Evolutionary conservation across 352 stramenopile species (phyloP), one percentile per base, ranked within the genome.

Genomic region (Detonula confervacea): DNA sequence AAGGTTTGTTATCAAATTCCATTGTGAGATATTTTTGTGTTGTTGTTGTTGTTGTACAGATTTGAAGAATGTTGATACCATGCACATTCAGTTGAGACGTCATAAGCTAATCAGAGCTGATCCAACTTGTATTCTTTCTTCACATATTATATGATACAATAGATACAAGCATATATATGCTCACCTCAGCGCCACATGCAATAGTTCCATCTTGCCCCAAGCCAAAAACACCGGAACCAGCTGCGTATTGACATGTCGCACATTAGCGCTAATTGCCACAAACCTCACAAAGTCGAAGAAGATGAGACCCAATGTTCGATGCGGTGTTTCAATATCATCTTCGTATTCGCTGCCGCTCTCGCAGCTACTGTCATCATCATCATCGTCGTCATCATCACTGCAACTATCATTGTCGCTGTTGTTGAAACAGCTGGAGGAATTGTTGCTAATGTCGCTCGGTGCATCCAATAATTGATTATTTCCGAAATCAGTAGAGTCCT

Each of bases 231-330:
- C 35, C 20, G 74, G 74, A 35, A 77, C 52, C 11, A 82, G 52
- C 42, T 82, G 27, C 2, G 65, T 82, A 68, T 72, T 77, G 18
- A 82, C 55, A 14, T 63, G 68, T 52, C 73, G 30, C 1, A 51
- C 37, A 37, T 82, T 73, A 39, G 73, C 73, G 62, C 63, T 77
- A 7, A 82, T 27, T 16, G 73, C 73, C 25, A 73, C 27, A 24
- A 74, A 82, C 18, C 73, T 14, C 5, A 82, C 18, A 46, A 72
- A 63, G 25, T 82, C 73, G 44, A 82, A 82, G 39, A 82, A 76
- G 29, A 82, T 62, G 2, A 82, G 47, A 18, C 57, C 59, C 1
- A 72, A n/a, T 0, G 65, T 82, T 54, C 61, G 62, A 67, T 77
- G 66, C 0, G 73, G 73, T 29, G 54, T 56, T 68, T 72, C 66